These are phyloP conservation scores for Mediolabrus comicus DNA, from an alignment of 108 stramenopile species.

Conservation along the genomic window DNA sequence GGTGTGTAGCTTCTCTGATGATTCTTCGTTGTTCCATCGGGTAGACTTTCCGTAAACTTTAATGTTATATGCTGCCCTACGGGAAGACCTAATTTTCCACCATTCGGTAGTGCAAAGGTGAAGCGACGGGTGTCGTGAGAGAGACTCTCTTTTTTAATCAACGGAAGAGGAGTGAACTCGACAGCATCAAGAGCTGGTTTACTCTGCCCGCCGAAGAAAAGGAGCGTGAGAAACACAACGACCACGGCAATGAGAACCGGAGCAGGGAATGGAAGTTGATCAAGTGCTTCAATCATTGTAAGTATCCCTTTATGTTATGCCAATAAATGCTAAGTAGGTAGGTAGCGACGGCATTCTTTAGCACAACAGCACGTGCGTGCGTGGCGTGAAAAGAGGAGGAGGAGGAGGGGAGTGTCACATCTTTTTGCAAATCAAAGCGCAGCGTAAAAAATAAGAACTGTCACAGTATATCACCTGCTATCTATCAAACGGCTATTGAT, in stretches of 20 bases:
- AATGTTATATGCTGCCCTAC: conserved; percentile 97
- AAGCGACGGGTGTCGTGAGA: conserved; percentile 93
- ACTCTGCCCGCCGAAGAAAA: not conserved
- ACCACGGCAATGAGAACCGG: conserved; percentile 16
- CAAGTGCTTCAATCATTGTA: not conserved
- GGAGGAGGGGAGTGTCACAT: too few species aligned
- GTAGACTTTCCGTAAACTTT: conserved; percentile 69
- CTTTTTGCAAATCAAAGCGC: too few species aligned
- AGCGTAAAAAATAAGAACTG: too few species aligned
- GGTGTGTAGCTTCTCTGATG: conserved; percentile 91
- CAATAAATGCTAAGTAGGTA: too few species aligned
- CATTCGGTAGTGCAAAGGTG: conserved; percentile 86
- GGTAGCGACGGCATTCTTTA: too few species aligned
- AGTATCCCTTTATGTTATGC: not conserved
- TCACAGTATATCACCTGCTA: too few species aligned
- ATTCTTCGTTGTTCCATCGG: conserved; percentile 57
- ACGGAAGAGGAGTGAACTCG: conserved; percentile 67
- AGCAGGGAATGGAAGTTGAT: not conserved
- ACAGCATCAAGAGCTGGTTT: conserved; percentile 42
- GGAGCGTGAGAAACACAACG: conserved; percentile 4
- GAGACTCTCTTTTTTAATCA: conserved; percentile 79
- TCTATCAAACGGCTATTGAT: too few species aligned
- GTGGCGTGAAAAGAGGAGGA: too few species aligned
- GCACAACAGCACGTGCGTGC: too few species aligned
- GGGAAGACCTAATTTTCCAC: conserved; percentile 86